Conservation (phyloP, 2,329 filamentous ascomycete genomes). For the Sordariomycetes sp. region DNA sequence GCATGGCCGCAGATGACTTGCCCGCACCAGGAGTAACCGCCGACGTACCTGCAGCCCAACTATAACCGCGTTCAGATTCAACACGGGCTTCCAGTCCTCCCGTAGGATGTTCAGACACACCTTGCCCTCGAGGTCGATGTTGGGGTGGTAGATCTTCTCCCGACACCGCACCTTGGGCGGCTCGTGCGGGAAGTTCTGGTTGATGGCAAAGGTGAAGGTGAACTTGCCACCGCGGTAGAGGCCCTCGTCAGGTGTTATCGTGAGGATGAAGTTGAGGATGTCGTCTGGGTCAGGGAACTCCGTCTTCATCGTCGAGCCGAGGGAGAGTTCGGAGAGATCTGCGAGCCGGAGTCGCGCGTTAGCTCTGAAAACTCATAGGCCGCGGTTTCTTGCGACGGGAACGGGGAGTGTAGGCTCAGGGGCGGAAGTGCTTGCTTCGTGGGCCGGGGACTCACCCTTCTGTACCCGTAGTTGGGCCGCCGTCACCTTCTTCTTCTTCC, state of each 20-base stretch:
- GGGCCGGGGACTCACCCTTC: slow-evolving; percentile 51
- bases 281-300: slow-evolving; percentile 74
- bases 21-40: not conserved
- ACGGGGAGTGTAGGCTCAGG: not conserved
- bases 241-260: slow-evolving; percentile 73
- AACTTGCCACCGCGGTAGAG: slow-evolving; percentile 83
- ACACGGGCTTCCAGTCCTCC: slow-evolving; percentile 97
- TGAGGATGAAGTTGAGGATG: slow-evolving; percentile 72
- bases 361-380: not conserved
- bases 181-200: slow-evolving; percentile 92
- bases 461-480: slow-evolving; percentile 90
- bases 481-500: slow-evolving; percentile 98
- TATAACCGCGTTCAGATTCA: slow-evolving; percentile 93
- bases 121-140: slow-evolving; percentile 95
- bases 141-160: slow-evolving; percentile 98
- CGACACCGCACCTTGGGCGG: slow-evolving; percentile 94
- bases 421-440: not conserved
- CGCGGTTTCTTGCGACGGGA: not conserved
- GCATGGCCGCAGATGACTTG: not conserved
- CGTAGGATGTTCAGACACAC: slow-evolving; percentile 94
- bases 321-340: slow-evolving; percentile 73
- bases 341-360: not conserved
- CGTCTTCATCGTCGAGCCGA: slow-evolving; percentile 69
- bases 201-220: slow-evolving; percentile 83
- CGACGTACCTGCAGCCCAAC: slow-evolving; percentile 72